Percentiles rank a stretch among this genome's conserved stretches.
Evolutionary conservation across 768 basidiomycete genomes (phyloP).

Genomic region (Podaxis pistillaris): DNA sequence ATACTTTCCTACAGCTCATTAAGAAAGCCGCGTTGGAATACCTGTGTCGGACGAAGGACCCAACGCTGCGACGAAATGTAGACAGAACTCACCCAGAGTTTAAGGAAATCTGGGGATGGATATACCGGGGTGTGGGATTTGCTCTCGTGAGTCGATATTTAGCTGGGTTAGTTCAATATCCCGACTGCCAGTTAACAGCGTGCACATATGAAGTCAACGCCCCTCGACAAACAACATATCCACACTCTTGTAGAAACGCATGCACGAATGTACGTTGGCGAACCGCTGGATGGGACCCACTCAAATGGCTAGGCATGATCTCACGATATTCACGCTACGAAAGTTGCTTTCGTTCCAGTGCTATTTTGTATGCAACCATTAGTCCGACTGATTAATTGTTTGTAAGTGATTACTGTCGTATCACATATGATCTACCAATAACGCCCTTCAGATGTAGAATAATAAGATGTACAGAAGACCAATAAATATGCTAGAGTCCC

Average conservation of each 20-base stretch:
- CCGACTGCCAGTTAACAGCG: conserved; percentile 30
- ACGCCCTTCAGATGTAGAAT: neutral
- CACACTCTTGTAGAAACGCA: conserved; percentile 41
- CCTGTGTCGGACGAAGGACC: conserved; percentile 37
- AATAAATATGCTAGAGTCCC: neutral
- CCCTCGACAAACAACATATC: conserved; percentile 34
- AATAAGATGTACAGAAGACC: neutral
- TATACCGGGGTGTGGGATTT: conserved; percentile 48
- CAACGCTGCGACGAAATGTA: conserved; percentile 27
- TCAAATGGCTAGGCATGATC: neutral
- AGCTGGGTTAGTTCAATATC: neutral
- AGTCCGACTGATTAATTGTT: neutral
- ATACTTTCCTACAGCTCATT: conserved; percentile 33
- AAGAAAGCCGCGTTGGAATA: conserved; percentile 42
- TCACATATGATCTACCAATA: neutral
- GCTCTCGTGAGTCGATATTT: conserved; percentile 39
- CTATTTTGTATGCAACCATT: neutral
- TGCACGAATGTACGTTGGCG: conserved; percentile 39
- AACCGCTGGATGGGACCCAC: neutral
- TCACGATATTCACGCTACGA: neutral
- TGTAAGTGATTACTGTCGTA: neutral
- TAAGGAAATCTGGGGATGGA: conserved; percentile 45
- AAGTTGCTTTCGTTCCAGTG: neutral
- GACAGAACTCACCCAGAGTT: conserved; percentile 50
- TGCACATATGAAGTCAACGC: conserved; percentile 35